Base-by-base conservation (phyloP, 2,329 filamentous ascomycete species). In the Neodidymelliopsis sp. region DNA sequence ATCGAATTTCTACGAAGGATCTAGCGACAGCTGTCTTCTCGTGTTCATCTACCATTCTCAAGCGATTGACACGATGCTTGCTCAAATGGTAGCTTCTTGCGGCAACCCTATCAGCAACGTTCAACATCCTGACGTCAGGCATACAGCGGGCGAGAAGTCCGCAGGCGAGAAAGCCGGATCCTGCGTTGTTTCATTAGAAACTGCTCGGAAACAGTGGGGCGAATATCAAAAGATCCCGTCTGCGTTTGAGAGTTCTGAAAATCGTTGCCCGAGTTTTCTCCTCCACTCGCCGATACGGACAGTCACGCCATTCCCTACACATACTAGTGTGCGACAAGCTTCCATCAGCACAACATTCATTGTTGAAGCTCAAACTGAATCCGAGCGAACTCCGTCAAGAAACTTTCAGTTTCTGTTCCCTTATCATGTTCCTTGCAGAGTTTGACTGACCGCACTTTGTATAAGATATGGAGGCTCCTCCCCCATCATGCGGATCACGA, bases 361-460 rank as follows among this genome's bases (percentile, higher is more conserved):
- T 29, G 28, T n/a, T 35, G 24, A 37, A 44, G 5, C 20, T 47
- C 25, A 30, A 42, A 11, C 13, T 42, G 47, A 54, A 42, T 36
- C 51, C 51, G 51, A 54, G 47, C 41, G 41, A 54, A 51, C 41
- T 54, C 51, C 51, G 51, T 54, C 36, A 39, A 39, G 13, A 40
- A 11, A 29, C 19, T n/a, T 31, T 44, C 18, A 20, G 10, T 20
- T 27, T 22, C 23, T 38, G 6, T 29, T 10, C 25, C 18, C 23
- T 43, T 46, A 47, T 54, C 46, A 6, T 39, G 33, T 7, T 33
- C 8, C 20, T 23, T 34, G 36, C 41, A 51, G 19, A 51, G 5
- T 44, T 47, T 49, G 42, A 44, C 35, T 28, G 38, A 28, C 18
- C 13, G 23, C 13, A 15, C 4, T 27, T 40, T 31, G 12, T 54